These are phyloP conservation scores for Naganishia kalamii DNA, from an alignment of 768 basidiomycete genomes.

Conservation along the genomic window DNA sequence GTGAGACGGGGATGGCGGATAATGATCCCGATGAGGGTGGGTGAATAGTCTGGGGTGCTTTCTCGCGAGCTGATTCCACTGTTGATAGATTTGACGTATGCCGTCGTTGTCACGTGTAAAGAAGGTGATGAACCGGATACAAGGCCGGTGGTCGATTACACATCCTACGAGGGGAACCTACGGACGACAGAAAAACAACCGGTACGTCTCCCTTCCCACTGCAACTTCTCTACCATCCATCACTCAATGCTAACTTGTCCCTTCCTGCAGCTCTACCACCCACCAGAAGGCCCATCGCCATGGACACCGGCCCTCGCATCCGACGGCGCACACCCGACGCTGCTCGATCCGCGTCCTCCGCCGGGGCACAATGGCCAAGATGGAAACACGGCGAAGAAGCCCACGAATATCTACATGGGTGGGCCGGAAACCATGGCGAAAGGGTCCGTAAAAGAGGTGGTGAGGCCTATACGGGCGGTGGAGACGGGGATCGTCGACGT, in stretches of 20 bases:
- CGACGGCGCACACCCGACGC: constrained; percentile 30
- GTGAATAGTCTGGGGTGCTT: not conserved
- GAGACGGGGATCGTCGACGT: constrained; percentile 46
- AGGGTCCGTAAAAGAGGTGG: constrained; percentile 26
- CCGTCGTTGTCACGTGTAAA: constrained; percentile 71
- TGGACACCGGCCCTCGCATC: constrained; percentile 38
- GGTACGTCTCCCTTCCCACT: not conserved
- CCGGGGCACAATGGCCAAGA: not conserved
- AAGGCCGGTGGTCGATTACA: constrained; percentile 30
- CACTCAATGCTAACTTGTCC: not conserved
- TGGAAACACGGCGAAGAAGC: too few species aligned
- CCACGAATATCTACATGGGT: too few species aligned
- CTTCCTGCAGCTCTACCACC: not conserved
- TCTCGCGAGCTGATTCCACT: not conserved
- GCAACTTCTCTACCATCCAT: too few species aligned
- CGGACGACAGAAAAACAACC: not conserved
- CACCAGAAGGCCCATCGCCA: constrained; percentile 29
- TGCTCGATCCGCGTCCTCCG: constrained; percentile 20
- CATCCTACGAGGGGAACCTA: constrained; percentile 26
- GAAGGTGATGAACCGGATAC: constrained; percentile 56
- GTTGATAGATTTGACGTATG: constrained; percentile 65
- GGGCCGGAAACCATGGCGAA: not conserved
- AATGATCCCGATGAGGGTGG: constrained; percentile 63
- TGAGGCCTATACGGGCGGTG: constrained; percentile 39
- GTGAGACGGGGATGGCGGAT: constrained; percentile 39